Base-by-base conservation (phyloP, 306 rosid species). In the Acacia melanoxylon region DNA sequence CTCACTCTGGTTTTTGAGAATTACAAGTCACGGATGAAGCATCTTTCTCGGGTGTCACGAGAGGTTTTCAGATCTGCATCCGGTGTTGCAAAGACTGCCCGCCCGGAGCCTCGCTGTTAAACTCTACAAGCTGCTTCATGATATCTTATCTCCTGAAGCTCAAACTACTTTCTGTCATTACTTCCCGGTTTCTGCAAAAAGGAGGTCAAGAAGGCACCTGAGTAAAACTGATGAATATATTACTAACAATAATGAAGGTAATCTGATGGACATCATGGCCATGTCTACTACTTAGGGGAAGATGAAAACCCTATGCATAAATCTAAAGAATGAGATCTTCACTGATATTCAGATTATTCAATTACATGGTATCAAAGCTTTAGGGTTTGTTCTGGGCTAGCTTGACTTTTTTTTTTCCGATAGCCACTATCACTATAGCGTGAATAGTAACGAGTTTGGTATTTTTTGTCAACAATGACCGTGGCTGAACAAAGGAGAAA, bases 161-260 rank as follows among this genome's bases (percentile, higher is more conserved):
- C 99, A 95, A 83, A 93, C 89, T 79, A 82, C 97, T n/a, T 83
- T 95, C 76, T 95, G 99, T 83, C 99, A 93, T 61, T 87, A 92
- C 86, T 95, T 95, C 69, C 86, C 93, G 99, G 98, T 95, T 88
- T 97, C 98, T 67, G 91, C 93, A 35, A 92, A 91, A 83, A 95
- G 94, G 88, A 92, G 98, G 84, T 89, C 98, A 78, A 89, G 90
- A 84, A 90, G 97, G 90, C 96, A 90, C 78, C 86, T 91, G 77
- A 86, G 89, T 71, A 98, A 95, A 86, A 95, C 99, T 8, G 99
- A 95, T 86, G 99, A 95, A 88, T 93, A 92, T 82, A 52, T 93
- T 86, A 76, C 89, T 48, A 88, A 76, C 83, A 92, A 81, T 68
- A 91, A 67, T 66, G 99, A 95, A 70, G 91, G 91, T 79, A 79